phyloP scores from a whole-genome alignment of 73 alveolate species.

The Paramecium primaurelia region DNA sequence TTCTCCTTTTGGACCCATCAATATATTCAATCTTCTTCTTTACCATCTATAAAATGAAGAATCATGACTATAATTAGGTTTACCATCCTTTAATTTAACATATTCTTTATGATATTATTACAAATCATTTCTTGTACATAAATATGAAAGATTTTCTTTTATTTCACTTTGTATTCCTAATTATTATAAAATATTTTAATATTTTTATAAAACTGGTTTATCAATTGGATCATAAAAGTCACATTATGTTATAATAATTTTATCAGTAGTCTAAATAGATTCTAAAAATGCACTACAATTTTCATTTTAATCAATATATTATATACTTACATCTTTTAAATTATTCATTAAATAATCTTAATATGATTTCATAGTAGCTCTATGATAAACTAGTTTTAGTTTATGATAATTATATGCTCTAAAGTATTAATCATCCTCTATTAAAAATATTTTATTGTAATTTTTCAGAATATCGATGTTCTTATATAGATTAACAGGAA shows the following conservation, averaged over 20 bases:
- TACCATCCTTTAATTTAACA: neutral
- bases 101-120: neutral
- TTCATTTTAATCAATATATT: neutral
- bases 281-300: neutral
- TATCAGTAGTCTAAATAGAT: neutral
- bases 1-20: neutral
- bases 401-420: neutral
- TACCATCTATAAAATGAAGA: constrained; percentile 14
- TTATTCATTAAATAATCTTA: neutral
- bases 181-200: neutral
- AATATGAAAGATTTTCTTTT: neutral
- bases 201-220: neutral
- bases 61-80: neutral
- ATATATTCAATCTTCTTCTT: constrained; percentile 1
- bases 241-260: neutral
- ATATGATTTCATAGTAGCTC: neutral
- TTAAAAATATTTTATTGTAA: neutral
- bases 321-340: neutral
- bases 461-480: neutral
- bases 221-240: constrained; percentile 1
- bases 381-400: neutral
- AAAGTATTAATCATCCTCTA: neutral
- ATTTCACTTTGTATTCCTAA: neutral
- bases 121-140: neutral
- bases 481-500: neutral